Evolutionary conservation across 2,329 filamentous ascomycete species (phyloP), one percentile per base, ranked within the genome.

Genomic region (Bipolaris gigantea): DNA sequence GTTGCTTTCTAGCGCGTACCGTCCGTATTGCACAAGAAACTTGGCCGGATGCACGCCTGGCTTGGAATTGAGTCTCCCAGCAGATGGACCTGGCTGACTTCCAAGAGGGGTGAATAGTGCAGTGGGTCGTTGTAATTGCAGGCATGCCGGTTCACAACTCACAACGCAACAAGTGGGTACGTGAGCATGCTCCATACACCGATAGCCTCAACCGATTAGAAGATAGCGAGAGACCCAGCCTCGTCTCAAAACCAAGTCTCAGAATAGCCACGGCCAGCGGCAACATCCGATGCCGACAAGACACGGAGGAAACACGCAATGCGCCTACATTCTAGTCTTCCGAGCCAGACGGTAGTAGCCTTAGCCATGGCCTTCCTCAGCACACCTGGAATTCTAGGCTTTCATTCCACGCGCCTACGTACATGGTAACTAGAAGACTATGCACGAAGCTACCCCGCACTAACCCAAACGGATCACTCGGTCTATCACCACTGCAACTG

Each of bases 391-490:
- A 40, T 9, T 40, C 19, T n/a, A 40, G 11, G 38, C 38, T 8
- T 8, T 30, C 10, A 30, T 30, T 30, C 27, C 27, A 30, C 10
- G 27, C 4, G 27, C 27, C 27, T 11, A 11, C 10, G 10, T 5
- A 30, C 10, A 30, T 30, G 13, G 10, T 30, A 30, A 30, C 27
- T 30, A 30, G 10, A 13, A 30, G 10, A 30, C 27, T 30, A 30
- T 30, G 3, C 27, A 30, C 27, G 11, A 11, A 30, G 6, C 11
- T 40, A 40, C 38, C 38, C 38, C 51, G 47, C 51, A 35, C 50
- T 53, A 53, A 23, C 44, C 44, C 21, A 36, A 44, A 27, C 18
- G n/a, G 5, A 51, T 45, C 55, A 48, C 57, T 53, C 46, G 43
- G 44, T 19, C 40, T 51, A 50, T 47, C 41, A 49, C 33, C 30